Conservation (phyloP, 2,329 filamentous ascomycete species). For the Exserohilum rostratum region DNA sequence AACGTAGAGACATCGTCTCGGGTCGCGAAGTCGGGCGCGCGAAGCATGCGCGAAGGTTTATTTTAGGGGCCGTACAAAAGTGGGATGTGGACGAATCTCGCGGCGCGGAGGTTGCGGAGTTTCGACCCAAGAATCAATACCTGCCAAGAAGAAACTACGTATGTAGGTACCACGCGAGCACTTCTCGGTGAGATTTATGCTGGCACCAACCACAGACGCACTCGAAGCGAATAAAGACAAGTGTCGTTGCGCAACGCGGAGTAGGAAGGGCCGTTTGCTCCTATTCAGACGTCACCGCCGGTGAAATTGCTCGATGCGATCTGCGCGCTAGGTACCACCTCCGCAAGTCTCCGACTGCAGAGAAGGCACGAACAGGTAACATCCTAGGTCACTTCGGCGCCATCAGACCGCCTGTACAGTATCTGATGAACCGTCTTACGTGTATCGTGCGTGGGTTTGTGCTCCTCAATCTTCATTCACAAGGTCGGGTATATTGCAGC, state of each 20-base stretch:
- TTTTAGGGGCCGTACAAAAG: conserved; percentile 14
- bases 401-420: neutral
- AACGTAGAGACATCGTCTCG: conserved; percentile 43
- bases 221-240: neutral
- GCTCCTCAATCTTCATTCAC: neutral
- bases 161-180: no score
- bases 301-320: conserved; percentile 3
- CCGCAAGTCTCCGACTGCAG: neutral
- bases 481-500: neutral
- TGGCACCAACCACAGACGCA: neutral
- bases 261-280: neutral
- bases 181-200: neutral
- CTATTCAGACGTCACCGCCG: conserved; percentile 9
- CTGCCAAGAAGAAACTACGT: conserved; percentile 12
- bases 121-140: conserved; percentile 9
- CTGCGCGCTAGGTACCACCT: neutral
- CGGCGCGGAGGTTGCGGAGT: conserved; percentile 28
- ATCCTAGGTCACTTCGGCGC: neutral
- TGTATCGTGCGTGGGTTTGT: neutral
- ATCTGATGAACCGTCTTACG: neutral
- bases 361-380: neutral
- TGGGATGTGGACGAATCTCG: conserved; percentile 22
- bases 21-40: conserved; percentile 27
- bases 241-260: neutral
- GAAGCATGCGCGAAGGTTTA: conserved; percentile 43